Evolutionary conservation across 768 basidiomycete species (phyloP).

Genomic region (Pleurotus sapidus): DNA sequence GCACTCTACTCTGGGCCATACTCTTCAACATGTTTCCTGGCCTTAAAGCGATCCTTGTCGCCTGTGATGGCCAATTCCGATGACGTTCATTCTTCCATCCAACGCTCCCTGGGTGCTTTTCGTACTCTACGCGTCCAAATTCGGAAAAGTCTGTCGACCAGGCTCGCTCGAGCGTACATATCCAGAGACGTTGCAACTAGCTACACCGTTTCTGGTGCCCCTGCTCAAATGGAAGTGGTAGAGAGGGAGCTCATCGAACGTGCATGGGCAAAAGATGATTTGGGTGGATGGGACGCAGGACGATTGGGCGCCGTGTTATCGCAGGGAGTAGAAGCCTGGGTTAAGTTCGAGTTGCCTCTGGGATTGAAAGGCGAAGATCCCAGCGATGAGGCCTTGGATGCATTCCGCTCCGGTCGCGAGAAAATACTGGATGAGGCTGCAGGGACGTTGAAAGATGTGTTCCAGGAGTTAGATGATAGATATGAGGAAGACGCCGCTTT

Average conservation of each 20-base stretch:
- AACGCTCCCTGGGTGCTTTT: constrained; percentile 55
- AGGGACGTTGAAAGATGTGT: constrained; percentile 65
- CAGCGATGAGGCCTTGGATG: constrained; percentile 18
- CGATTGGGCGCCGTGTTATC: constrained; percentile 53
- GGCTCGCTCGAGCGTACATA: constrained; percentile 69
- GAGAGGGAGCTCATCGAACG: constrained; percentile 66
- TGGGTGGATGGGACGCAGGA: constrained; percentile 64
- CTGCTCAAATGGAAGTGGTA: constrained; percentile 50
- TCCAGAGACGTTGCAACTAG: constrained; percentile 45
- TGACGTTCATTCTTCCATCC: constrained; percentile 28
- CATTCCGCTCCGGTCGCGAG: constrained; percentile 34
- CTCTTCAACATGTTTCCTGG: constrained; percentile 58
- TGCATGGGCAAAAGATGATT: constrained; percentile 70
- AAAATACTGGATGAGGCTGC: constrained; percentile 68
- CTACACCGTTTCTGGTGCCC: constrained; percentile 60
- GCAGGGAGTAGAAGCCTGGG: constrained; percentile 59
- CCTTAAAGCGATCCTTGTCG: constrained; percentile 56
- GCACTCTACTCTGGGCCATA: constrained; percentile 65
- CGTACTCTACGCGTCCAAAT: constrained; percentile 63
- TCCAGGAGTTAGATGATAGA: constrained; percentile 68
- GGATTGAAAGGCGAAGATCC: neutral
- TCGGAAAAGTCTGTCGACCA: constrained; percentile 55
- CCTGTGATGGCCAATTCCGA: constrained; percentile 32
- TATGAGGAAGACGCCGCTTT: constrained; percentile 49
- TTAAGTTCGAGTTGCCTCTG: constrained; percentile 29